Conservation (phyloP, 1,284 basidiomycete genomes). For the Ustilago tritici region DNA sequence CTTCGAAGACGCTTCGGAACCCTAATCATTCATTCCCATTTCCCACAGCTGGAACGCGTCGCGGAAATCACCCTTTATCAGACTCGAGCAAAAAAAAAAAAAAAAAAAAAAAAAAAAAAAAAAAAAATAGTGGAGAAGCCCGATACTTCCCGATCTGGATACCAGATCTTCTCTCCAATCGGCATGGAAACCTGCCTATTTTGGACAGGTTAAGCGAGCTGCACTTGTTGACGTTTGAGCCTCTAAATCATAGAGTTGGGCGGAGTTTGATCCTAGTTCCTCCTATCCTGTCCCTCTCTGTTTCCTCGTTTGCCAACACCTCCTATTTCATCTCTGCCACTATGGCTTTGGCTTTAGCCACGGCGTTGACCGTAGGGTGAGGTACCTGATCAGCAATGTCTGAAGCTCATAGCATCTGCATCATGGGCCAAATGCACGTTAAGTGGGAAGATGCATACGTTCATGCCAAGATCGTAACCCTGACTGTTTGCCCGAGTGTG, state of each 20-base stretch:
- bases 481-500: slow-evolving; percentile 1
- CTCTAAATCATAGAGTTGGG: slow-evolving; percentile 28
- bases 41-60: slow-evolving; percentile 17
- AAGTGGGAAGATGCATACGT: background rate
- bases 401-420: background rate
- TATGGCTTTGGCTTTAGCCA: too few species aligned
- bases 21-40: background rate
- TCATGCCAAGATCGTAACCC: background rate
- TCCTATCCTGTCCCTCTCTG: background rate
- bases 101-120: background rate
- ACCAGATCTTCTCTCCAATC: background rate
- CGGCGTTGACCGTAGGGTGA: too few species aligned
- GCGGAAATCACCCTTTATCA: slow-evolving; percentile 20
- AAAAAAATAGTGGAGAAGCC: background rate
- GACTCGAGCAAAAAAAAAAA: background rate
- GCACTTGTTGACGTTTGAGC: slow-evolving; percentile 28
- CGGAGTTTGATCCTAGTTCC: slow-evolving; percentile 26
- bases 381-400: too few species aligned
- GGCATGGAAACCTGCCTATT: slow-evolving; percentile 9
- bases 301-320: too few species aligned
- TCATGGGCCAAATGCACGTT: slow-evolving; percentile 30
- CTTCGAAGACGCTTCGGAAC: slow-evolving; percentile 3
- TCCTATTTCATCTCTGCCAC: too few species aligned
- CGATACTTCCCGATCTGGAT: background rate
- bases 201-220: slow-evolving; percentile 23